Conservation (phyloP, 73 alveolate species). For the Tetrahymena borealis region DNA sequence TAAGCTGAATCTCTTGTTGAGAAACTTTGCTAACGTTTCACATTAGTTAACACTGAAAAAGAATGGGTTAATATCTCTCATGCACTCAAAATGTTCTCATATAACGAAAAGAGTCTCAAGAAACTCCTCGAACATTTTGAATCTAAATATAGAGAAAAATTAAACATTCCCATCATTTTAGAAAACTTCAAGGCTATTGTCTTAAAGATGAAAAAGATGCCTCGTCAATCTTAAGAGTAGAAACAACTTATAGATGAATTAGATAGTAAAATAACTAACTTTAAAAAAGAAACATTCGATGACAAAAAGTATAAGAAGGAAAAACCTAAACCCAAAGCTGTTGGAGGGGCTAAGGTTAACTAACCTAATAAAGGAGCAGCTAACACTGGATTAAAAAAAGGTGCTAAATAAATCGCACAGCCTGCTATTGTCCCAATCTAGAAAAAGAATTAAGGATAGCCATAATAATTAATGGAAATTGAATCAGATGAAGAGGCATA, state of each 20-base stretch:
- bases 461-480: not conserved
- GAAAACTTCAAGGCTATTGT: conserved; percentile 1
- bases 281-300: not conserved
- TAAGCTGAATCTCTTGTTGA: conserved; percentile 75
- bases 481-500: not conserved
- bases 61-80: conserved; percentile 43
- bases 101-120: conserved; percentile 9
- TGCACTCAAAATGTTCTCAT: conserved; percentile 8
- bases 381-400: not conserved
- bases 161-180: not conserved
- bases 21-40: conserved; percentile 60
- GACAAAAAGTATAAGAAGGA: not conserved
- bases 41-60: conserved; percentile 24
- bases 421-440: no score
- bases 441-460: not conserved
- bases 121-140: not conserved
- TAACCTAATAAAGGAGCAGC: not conserved
- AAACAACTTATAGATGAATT: conserved; percentile 12
- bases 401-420: not conserved
- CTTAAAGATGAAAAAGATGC: conserved; percentile 5
- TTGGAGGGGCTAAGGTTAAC: not conserved
- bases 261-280: not conserved
- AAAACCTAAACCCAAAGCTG: not conserved
- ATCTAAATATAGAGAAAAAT: not conserved
- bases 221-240: not conserved